Evolutionary conservation across 257 asterid genomes (phyloP).

Genomic region (Salvia miltiorrhiza): DNA sequence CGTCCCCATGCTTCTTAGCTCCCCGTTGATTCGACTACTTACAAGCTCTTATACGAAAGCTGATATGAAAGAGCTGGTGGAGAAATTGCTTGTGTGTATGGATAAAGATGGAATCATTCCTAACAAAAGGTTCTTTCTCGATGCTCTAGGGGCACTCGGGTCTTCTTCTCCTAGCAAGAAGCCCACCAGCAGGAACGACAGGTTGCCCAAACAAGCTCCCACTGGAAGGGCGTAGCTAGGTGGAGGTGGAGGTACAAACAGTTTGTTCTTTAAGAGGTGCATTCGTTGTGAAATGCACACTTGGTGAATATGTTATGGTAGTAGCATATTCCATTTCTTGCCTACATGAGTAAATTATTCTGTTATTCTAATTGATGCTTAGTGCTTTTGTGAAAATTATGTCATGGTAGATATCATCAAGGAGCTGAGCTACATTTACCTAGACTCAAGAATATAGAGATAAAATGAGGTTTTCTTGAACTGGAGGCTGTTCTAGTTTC

Average conservation of each 20-base stretch:
- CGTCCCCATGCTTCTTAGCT: no score
- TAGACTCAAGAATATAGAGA: no score
- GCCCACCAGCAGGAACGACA: conserved; percentile 23
- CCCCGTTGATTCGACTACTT: conserved; percentile 63
- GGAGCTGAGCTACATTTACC: no score
- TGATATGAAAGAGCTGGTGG: conserved; percentile 65
- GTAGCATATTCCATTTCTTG: no score
- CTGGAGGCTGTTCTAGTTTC: neutral
- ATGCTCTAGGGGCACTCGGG: conserved; percentile 70
- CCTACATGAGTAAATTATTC: no score
- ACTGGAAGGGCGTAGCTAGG: conserved; percentile 25
- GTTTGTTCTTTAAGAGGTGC: conserved; percentile 2
- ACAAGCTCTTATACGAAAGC: conserved; percentile 85
- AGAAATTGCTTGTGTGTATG: conserved; percentile 60
- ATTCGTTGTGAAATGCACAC: neutral
- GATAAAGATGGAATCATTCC: conserved; percentile 86
- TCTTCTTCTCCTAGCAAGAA: conserved; percentile 47
- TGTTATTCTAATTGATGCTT: no score
- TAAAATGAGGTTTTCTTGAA: no score
- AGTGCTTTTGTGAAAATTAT: no score
- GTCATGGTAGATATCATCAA: no score
- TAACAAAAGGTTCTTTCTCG: conserved; percentile 77
- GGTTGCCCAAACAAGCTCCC: conserved; percentile 18
- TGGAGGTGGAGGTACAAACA: conserved; percentile 10
- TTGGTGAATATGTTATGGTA: neutral